These are phyloP conservation scores for Leccinum solheimii DNA, from an alignment of 1,284 basidiomycete species.

Conservation along the genomic window DNA sequence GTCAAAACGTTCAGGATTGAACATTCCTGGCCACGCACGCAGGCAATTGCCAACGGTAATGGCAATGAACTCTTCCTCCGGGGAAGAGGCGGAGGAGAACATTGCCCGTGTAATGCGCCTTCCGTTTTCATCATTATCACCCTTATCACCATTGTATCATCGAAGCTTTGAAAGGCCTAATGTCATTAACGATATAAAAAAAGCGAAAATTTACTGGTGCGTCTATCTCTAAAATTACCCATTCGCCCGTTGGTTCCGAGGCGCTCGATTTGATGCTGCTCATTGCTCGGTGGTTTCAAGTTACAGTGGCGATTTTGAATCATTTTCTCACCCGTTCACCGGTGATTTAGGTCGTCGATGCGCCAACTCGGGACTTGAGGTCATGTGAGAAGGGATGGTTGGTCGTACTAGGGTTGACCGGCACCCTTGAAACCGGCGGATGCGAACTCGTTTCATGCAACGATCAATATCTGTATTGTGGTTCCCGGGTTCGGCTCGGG, in stretches of 20 bases:
- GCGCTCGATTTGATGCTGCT: neutral
- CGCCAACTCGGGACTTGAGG: slow-evolving; percentile 10
- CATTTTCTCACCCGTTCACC: slow-evolving; percentile 45
- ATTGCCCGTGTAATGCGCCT: neutral
- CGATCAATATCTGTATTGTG: slow-evolving; percentile 16
- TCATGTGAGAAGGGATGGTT: neutral
- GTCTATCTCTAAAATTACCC: neutral
- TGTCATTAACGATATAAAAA: neutral
- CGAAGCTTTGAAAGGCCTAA: neutral
- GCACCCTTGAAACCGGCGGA: neutral
- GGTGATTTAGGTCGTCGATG: slow-evolving; percentile 26
- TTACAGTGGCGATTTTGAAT: slow-evolving; percentile 22
- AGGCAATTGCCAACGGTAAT: neutral
- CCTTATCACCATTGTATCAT: neutral
- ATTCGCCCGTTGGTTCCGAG: neutral
- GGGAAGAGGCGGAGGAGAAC: neutral
- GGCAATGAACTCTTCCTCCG: neutral
- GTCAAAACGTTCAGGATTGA: neutral
- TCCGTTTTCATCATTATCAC: neutral
- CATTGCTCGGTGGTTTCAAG: neutral
- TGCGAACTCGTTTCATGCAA: slow-evolving; percentile 32
- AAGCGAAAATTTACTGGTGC: neutral
- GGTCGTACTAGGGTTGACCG: neutral
- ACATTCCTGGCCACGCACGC: neutral
- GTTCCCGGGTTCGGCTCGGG: neutral